A percentile compares a stretch with the other conserved stretches of the same genome.
These are phyloP conservation scores for Pyrenochaeta sp. DNA, from an alignment of 2,329 filamentous ascomycete genomes.

Conservation along the genomic window DNA sequence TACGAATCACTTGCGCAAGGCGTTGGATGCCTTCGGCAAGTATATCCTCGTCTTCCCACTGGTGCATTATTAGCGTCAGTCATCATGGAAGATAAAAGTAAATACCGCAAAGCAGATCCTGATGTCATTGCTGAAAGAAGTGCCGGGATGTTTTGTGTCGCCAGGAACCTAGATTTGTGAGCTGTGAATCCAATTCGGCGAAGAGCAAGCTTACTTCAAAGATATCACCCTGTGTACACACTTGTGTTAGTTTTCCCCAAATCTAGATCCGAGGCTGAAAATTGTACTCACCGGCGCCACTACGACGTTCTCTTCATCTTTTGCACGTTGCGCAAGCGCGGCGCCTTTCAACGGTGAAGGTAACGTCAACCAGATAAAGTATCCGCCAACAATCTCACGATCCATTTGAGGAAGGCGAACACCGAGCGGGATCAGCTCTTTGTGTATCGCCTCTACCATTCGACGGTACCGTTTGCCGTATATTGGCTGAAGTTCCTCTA, in stretches of 20 bases:
- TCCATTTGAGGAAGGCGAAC: slow-evolving; percentile 58
- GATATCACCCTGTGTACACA: slow-evolving; percentile 65
- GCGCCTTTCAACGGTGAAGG: slow-evolving; percentile 62
- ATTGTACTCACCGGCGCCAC: slow-evolving; percentile 61
- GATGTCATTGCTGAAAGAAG: slow-evolving; percentile 64
- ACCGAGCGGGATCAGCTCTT: slow-evolving; percentile 70
- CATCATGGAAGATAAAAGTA: not conserved
- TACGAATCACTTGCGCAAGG: slow-evolving; percentile 61
- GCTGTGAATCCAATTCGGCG: slow-evolving; percentile 51
- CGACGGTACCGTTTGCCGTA: slow-evolving; percentile 63
- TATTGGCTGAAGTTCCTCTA: slow-evolving; percentile 61
- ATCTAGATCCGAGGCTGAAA: slow-evolving; percentile 3
- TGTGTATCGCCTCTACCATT: slow-evolving; percentile 67
- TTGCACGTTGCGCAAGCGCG: slow-evolving; percentile 65
- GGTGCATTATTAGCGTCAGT: slow-evolving; percentile 9
- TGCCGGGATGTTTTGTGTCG: slow-evolving; percentile 54
- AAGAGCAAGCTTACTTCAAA: slow-evolving; percentile 62
- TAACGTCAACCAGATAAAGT: slow-evolving; percentile 83
- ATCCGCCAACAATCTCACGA: slow-evolving; percentile 73
- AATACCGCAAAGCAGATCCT: slow-evolving; percentile 45
- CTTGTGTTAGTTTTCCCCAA: slow-evolving; percentile 24
- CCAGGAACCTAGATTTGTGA: slow-evolving; percentile 50
- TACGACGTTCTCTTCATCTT: slow-evolving; percentile 70
- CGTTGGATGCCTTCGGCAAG: slow-evolving; percentile 73
- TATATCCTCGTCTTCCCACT: slow-evolving; percentile 70